These are phyloP conservation scores for Trichoderma asperelloides DNA, from an alignment of 495 filamentous ascomycete species.

Conservation along the genomic window DNA sequence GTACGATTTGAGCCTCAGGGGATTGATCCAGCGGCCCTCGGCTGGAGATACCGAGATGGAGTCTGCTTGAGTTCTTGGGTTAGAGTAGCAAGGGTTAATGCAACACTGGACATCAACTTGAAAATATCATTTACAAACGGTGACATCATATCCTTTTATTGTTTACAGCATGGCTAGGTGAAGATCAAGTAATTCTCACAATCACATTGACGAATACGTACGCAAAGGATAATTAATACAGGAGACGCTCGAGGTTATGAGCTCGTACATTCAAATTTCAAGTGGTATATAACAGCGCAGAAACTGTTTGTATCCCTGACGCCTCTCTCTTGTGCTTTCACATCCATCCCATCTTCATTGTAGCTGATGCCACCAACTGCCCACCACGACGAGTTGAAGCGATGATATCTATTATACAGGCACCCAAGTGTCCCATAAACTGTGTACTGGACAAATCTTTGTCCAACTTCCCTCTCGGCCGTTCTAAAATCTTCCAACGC, in stretches of 20 bases:
- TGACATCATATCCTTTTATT: too few species aligned
- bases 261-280: too few species aligned
- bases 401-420: not conserved
- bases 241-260: too few species aligned
- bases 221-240: too few species aligned
- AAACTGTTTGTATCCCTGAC: too few species aligned
- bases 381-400: not conserved
- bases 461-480: not conserved
- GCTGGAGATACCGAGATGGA: constrained; percentile 10
- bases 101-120: too few species aligned
- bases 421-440: not conserved
- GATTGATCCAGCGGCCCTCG: constrained; percentile 54
- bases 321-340: not conserved
- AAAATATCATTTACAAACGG: too few species aligned
- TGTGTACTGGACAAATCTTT: not conserved
- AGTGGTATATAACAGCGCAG: too few species aligned
- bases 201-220: too few species aligned
- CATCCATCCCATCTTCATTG: not conserved
- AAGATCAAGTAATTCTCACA: not conserved
- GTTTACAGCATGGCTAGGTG: too few species aligned
- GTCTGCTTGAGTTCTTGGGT: not conserved
- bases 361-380: not conserved
- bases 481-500: not conserved
- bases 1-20: constrained; percentile 84
- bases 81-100: too few species aligned